Conservation (phyloP, 148 eudicot species). For the Gaultheria prostrata region DNA sequence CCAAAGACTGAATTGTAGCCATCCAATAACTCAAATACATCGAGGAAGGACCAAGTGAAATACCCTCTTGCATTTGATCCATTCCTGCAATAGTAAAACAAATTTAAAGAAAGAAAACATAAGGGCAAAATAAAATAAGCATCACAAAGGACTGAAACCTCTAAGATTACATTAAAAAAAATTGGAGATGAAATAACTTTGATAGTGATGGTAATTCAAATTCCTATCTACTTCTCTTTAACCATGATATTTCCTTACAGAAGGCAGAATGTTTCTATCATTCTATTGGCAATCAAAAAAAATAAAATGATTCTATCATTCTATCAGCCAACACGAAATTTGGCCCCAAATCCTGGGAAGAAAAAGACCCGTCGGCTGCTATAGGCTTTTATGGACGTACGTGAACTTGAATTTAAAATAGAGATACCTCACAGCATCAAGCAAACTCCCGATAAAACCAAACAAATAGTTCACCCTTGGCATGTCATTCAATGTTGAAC, state of each 20-base stretch:
- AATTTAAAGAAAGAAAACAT: background rate
- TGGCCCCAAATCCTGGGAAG: background rate
- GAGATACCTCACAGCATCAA: constrained; percentile 49
- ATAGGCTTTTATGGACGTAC: background rate
- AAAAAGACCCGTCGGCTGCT: background rate
- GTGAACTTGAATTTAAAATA: background rate
- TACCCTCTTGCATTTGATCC: constrained; percentile 69
- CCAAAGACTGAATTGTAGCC: constrained; percentile 42
- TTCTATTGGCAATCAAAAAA: too few species aligned
- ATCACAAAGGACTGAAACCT: background rate
- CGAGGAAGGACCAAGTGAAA: constrained; percentile 71
- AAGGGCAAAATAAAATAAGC: background rate
- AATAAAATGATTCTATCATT: background rate
- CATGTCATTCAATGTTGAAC: constrained; percentile 27
- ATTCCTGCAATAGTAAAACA: constrained; percentile 33
- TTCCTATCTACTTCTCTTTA: background rate
- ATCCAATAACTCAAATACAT: constrained; percentile 44
- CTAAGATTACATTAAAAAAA: background rate
- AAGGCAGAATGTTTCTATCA: background rate
- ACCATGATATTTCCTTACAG: background rate
- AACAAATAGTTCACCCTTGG: constrained; percentile 11
- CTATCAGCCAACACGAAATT: background rate
- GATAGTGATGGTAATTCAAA: background rate
- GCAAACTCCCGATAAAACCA: constrained; percentile 13
- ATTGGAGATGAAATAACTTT: background rate